A percentile compares a stretch with the other conserved stretches of the same genome.
Evolutionary conservation across 352 stramenopile genomes (phyloP).

Genomic region (Albugo candida): DNA sequence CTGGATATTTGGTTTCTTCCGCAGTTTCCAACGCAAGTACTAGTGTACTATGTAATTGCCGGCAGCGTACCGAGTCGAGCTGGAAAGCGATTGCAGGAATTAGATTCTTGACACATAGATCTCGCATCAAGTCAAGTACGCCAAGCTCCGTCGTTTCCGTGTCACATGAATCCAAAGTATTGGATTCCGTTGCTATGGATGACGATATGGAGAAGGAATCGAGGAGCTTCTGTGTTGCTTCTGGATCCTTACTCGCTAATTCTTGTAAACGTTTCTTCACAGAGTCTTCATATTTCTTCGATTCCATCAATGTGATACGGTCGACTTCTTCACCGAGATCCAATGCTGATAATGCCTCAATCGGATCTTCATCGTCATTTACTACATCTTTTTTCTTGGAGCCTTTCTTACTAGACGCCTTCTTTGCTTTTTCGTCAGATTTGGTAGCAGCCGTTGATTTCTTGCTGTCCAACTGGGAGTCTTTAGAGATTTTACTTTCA

Average conservation of each 20-base stretch:
- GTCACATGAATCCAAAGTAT: slow-evolving; percentile 20
- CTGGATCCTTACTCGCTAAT: slow-evolving; percentile 77
- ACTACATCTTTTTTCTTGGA: slow-evolving; percentile 21
- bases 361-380: slow-evolving; percentile 36
- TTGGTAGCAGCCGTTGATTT: background rate
- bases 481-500: slow-evolving; percentile 3
- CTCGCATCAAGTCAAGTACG: slow-evolving; percentile 42
- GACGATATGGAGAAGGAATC: slow-evolving; percentile 37
- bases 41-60: slow-evolving; percentile 70
- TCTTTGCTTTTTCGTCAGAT: slow-evolving; percentile 22
- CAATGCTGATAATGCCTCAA: slow-evolving; percentile 14
- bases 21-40: slow-evolving; percentile 48
- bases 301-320: slow-evolving; percentile 93
- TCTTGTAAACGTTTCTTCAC: slow-evolving; percentile 85
- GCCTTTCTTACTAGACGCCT: background rate
- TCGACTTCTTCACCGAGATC: slow-evolving; percentile 62
- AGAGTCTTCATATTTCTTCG: slow-evolving; percentile 93
- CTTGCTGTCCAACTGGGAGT: background rate
- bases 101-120: slow-evolving; percentile 33
- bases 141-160: slow-evolving; percentile 30
- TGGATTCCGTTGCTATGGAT: slow-evolving; percentile 2
- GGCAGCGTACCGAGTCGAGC: slow-evolving; percentile 73
- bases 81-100: slow-evolving; percentile 78
- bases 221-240: slow-evolving; percentile 68
- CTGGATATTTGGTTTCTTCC: slow-evolving; percentile 52